Evolutionary conservation across 331 rosid genomes (phyloP).

Genomic region (Stylosanthes scabra): DNA sequence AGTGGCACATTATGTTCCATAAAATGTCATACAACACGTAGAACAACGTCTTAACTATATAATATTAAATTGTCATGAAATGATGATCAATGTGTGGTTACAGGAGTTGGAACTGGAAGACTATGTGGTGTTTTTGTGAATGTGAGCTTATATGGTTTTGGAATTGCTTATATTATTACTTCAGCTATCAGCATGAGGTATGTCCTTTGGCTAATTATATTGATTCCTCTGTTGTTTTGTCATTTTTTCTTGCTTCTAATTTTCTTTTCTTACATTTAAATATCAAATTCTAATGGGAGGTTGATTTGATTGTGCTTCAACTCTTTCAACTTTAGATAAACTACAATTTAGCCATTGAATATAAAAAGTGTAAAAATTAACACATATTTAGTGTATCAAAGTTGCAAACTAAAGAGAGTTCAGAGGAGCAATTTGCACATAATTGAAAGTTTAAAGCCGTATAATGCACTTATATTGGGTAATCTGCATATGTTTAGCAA

Average conservation of each 20-base stretch:
- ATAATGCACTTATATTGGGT: too few species aligned
- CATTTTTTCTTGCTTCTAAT: background rate
- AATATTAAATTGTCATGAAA: background rate
- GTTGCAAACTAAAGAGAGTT: too few species aligned
- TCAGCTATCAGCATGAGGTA: slow-evolving; percentile 67
- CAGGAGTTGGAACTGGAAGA: slow-evolving; percentile 51
- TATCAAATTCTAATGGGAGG: background rate
- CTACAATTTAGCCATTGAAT: too few species aligned
- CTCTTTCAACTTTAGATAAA: too few species aligned
- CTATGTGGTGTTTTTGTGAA: slow-evolving; percentile 54
- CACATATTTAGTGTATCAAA: too few species aligned
- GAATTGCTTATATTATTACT: slow-evolving; percentile 65
- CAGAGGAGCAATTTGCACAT: too few species aligned
- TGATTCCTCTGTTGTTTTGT: slow-evolving; percentile 26
- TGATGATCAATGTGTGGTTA: slow-evolving; percentile 38
- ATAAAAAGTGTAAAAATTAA: too few species aligned
- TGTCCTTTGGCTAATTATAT: slow-evolving; percentile 22
- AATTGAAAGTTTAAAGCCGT: too few species aligned
- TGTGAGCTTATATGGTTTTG: slow-evolving; percentile 60
- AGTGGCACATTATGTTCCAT: background rate
- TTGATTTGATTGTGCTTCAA: too few species aligned
- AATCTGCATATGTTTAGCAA: too few species aligned
- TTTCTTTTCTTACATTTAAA: slow-evolving; percentile 6
- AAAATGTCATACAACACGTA: slow-evolving; percentile 11
- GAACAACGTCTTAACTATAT: slow-evolving; percentile 4